These are phyloP conservation scores for Rugosomyces carneus DNA, from an alignment of 1,284 basidiomycete species.

Conservation along the genomic window DNA sequence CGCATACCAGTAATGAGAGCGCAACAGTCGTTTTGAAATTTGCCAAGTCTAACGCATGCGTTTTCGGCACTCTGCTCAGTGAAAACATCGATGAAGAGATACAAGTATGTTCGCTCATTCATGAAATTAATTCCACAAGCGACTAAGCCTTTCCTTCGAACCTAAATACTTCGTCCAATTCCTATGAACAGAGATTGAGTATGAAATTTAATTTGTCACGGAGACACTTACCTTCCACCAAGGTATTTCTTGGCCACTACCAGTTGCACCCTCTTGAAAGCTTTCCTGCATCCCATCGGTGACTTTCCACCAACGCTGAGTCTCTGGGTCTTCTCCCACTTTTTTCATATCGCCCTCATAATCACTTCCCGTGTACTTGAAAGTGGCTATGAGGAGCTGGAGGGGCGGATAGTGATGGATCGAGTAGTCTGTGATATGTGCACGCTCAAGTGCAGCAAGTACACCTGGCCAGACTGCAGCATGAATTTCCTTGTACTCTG, in stretches of 20 bases:
- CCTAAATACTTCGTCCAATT: conserved; percentile 66
- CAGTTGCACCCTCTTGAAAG: conserved; percentile 60
- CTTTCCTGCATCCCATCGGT: conserved; percentile 78
- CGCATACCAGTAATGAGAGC: too few species aligned
- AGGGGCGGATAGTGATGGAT: conserved; percentile 64
- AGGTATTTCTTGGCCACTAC: conserved; percentile 56
- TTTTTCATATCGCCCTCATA: conserved; percentile 63
- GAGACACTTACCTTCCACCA: conserved; percentile 58
- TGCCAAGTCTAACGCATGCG: too few species aligned
- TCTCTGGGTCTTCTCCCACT: conserved; percentile 60
- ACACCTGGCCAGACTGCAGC: conserved; percentile 67
- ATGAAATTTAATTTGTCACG: background rate
- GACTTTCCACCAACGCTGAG: conserved; percentile 70
- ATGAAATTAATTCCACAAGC: too few species aligned
- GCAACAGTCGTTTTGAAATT: too few species aligned
- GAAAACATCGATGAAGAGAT: too few species aligned
- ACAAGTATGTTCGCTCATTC: too few species aligned
- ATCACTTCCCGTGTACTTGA: conserved; percentile 60
- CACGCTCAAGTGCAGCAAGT: conserved; percentile 57
- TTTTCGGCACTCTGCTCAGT: too few species aligned
- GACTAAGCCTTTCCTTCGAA: conserved; percentile 45
- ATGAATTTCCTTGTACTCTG: conserved; percentile 68
- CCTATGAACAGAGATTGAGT: conserved; percentile 27
- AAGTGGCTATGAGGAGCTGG: conserved; percentile 62
- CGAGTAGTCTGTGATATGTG: conserved; percentile 72